Base-by-base conservation (phyloP, 768 basidiomycete genomes). In the Galerina marginata region DNA sequence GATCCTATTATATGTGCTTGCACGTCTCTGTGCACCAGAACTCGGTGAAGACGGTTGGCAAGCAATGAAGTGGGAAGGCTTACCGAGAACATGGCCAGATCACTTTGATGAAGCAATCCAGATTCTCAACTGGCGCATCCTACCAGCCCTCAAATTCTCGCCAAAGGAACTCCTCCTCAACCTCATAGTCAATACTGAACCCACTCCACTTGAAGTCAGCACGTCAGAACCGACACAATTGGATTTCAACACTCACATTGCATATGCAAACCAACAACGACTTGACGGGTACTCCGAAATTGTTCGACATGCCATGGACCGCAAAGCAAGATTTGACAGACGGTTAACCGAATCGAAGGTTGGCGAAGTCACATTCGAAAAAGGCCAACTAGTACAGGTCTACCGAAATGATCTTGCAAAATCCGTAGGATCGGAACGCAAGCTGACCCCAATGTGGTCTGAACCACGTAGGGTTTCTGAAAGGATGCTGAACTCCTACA, bases 141-240 rank as follows among this genome's bases (percentile, higher is more conserved):
- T 75, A 0, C 77, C 76, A 12, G 40, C 33, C 23, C 44, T 71
- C 4, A 66, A 72, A 56, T 69, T 66, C 51, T 62, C 68, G 44
- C 69, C 67, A 12, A 74, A 75, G 20, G 76, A 78, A 60, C 52
- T 78, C 0, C 48, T 76, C 0, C 64, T 78, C 0, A 72, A 72
- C 0, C 40, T 71, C 4, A 67, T 72, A 0, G 61, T 75, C 39
- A 76, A 76, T 65, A 75, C 74, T 39, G n/a, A 25, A 37, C 11
- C 63, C n/a, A n/a, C n/a, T n/a, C n/a, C n/a, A n/a, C n/a, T n/a
- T n/a, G n/a, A n/a, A n/a, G n/a, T n/a, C n/a, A n/a, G n/a, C n/a
- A n/a, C n/a, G n/a, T n/a, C n/a, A n/a, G n/a, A 38, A 60, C 51
- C 1, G 39, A 50, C 20, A 29, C 6, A 33, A 45, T 4, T n/a